These are phyloP conservation scores for Hyphodiscus hymeniophilus DNA, from an alignment of 495 filamentous ascomycete species.

Conservation along the genomic window DNA sequence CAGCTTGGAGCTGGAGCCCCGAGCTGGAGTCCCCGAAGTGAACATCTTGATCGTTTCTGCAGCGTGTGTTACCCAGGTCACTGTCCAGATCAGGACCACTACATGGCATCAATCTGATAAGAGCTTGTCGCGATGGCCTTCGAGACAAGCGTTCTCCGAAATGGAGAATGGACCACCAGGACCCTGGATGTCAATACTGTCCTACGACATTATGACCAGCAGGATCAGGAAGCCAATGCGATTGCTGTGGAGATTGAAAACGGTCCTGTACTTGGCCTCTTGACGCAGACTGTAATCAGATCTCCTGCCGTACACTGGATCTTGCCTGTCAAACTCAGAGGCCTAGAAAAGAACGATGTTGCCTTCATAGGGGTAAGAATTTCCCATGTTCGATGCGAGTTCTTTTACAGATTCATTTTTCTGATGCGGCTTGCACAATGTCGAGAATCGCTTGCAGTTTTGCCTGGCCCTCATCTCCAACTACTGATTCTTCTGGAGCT, in stretches of 20 bases:
- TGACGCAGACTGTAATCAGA: slow-evolving; percentile 67
- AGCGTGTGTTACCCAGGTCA: slow-evolving; percentile 4
- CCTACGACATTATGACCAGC: slow-evolving; percentile 25
- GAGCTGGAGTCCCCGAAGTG: not conserved
- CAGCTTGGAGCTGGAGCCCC: not conserved
- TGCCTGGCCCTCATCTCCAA: not conserved
- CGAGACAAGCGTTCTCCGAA: slow-evolving; percentile 44
- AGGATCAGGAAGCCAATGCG: slow-evolving; percentile 22
- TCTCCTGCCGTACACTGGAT: slow-evolving; percentile 74
- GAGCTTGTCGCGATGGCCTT: slow-evolving; percentile 24
- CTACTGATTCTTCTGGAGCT: not conserved
- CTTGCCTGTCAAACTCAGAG: slow-evolving; percentile 68
- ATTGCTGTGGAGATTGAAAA: slow-evolving; percentile 21
- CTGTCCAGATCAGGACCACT: not conserved
- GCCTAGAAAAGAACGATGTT: slow-evolving; percentile 67
- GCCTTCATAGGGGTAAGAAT: slow-evolving; percentile 72
- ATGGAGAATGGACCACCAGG: slow-evolving; percentile 52
- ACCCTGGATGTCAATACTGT: slow-evolving; percentile 36
- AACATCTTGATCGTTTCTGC: not conserved
- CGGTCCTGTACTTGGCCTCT: slow-evolving; percentile 52
- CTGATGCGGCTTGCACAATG: not conserved
- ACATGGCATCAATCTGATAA: slow-evolving; percentile 8
- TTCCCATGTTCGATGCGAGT: not conserved
- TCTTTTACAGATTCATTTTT: not conserved
- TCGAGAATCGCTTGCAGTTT: not conserved